Conservation (phyloP, 345 rosid genomes). For the Eutrema heterophyllum region DNA sequence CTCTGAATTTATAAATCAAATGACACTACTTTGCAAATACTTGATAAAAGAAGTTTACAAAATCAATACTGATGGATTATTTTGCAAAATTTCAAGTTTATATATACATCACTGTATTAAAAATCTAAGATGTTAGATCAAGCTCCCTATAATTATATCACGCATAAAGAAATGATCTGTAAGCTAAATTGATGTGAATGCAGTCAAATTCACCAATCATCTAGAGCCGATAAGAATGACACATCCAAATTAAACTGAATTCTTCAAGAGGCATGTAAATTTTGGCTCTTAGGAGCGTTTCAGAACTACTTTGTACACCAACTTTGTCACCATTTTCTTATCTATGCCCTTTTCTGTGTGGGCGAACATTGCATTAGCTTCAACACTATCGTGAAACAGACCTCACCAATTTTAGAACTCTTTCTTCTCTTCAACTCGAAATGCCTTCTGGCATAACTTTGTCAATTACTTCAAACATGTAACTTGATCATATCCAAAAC, state of each 20-base stretch:
- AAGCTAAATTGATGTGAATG: neutral
- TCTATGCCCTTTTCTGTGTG: neutral
- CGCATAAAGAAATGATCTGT: neutral
- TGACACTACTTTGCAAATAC: neutral
- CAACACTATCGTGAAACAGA: neutral
- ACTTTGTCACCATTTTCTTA: neutral
- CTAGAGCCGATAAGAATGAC: neutral
- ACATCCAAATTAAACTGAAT: neutral
- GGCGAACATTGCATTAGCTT: neutral
- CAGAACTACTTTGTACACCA: neutral
- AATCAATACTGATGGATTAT: neutral
- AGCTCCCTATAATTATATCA: neutral
- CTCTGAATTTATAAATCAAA: neutral
- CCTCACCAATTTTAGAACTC: neutral
- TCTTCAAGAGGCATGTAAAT: neutral
- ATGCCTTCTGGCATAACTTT: neutral
- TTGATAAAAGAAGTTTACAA: neutral
- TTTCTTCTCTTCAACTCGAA: constrained; percentile 1
- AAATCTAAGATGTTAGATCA: neutral
- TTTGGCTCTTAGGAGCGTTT: neutral
- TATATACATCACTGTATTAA: neutral
- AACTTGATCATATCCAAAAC: neutral
- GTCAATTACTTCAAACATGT: constrained; percentile 16
- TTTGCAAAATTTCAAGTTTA: neutral
- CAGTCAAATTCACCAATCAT: neutral